Evolutionary conservation across 2,329 filamentous ascomycete species (phyloP).

Genomic region (Rachicladosporium sp.): DNA sequence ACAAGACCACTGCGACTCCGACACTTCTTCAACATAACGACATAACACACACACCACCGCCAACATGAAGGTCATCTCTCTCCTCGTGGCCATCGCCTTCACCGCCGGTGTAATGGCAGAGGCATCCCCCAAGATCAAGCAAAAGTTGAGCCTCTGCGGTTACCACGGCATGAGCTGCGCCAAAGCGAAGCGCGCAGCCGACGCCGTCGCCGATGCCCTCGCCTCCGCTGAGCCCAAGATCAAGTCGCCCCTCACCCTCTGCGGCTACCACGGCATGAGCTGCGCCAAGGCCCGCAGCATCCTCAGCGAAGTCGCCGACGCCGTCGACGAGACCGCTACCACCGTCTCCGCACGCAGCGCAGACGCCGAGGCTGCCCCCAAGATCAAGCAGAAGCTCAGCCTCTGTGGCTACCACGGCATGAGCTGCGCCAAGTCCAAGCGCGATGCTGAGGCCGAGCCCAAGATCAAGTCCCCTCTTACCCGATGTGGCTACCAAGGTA

Average conservation of each 20-base stretch:
- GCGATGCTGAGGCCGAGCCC: constrained; percentile 10
- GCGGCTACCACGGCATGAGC: constrained; percentile 27
- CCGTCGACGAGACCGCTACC: constrained; percentile 9
- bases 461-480: constrained; percentile 7
- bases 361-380: constrained; percentile 7
- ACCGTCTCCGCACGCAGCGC: constrained; percentile 13
- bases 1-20: constrained; percentile 3
- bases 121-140: constrained; percentile 23
- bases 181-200: constrained; percentile 27
- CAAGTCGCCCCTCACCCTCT: constrained; percentile 19
- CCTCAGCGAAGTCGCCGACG: constrained; percentile 27
- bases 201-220: constrained; percentile 28
- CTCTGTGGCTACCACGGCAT: constrained; percentile 26
- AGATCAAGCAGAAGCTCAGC: not conserved
- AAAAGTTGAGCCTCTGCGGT: constrained; percentile 8
- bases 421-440: constrained; percentile 28
- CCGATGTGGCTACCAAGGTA: too few relatives aligned
- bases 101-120: constrained; percentile 4
- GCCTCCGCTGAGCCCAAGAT: constrained; percentile 11
- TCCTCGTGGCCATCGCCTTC: constrained; percentile 11
- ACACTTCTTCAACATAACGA: constrained; percentile 1
- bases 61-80: constrained; percentile 14
- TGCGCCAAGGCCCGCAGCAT: constrained; percentile 36
- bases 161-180: constrained; percentile 12
- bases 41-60: constrained; percentile 1